phyloP scores from a whole-genome alignment of 1,284 basidiomycete species.

The Ceratobasidium sp. region DNA sequence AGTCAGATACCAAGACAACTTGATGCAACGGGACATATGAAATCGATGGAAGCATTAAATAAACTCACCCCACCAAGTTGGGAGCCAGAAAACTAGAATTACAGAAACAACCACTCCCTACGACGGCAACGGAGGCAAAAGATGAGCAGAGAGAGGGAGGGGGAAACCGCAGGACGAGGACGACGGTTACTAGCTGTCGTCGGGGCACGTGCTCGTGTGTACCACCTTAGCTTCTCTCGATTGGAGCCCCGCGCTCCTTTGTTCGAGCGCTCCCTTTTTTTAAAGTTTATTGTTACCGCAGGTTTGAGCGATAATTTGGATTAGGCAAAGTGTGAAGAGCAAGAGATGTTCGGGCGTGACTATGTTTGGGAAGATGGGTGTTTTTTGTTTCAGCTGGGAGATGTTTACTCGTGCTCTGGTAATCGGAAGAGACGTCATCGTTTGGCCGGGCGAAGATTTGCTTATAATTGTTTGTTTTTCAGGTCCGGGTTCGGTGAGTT shows the following conservation, averaged over 20 bases:
- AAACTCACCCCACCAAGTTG: background rate
- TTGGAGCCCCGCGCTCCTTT: background rate
- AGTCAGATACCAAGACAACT: background rate
- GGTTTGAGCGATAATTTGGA: background rate
- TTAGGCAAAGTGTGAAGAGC: background rate
- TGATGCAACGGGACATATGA: background rate
- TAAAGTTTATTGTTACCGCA: background rate
- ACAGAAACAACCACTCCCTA: background rate
- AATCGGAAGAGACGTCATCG: background rate
- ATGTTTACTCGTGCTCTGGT: background rate
- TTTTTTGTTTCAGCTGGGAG: background rate
- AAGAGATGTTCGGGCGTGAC: background rate
- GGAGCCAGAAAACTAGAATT: background rate
- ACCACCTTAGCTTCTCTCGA: background rate
- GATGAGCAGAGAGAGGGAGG: background rate
- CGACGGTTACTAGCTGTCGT: slow-evolving; percentile 1
- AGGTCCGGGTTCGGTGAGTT: background rate
- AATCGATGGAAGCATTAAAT: background rate
- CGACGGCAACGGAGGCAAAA: background rate
- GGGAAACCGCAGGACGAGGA: background rate
- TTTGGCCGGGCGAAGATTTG: background rate
- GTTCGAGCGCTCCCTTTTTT: slow-evolving; percentile 12
- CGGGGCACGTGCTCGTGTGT: background rate
- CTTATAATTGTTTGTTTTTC: background rate
- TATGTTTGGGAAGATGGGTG: background rate